These are phyloP conservation scores for Rosa hybrid DNA, from an alignment of 331 rosid genomes.

Conservation along the genomic window DNA sequence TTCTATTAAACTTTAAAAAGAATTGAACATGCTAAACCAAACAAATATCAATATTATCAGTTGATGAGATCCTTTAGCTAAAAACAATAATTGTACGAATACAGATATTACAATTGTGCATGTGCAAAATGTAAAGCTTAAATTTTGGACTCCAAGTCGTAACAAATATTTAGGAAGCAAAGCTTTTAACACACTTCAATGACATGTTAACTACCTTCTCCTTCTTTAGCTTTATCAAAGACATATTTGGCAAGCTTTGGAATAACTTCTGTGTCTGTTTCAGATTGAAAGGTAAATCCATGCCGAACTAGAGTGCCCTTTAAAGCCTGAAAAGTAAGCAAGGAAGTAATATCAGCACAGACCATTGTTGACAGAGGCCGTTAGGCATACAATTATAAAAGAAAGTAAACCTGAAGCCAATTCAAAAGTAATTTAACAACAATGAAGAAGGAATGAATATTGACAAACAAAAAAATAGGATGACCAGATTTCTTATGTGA, in stretches of 20 bases:
- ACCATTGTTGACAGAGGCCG: not conserved
- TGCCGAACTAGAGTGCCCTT: slow-evolving; percentile 81
- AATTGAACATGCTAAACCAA: not conserved
- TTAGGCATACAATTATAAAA: not conserved
- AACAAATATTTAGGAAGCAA: not conserved
- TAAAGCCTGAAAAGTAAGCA: slow-evolving; percentile 62
- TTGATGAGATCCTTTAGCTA: not conserved
- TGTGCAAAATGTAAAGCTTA: not conserved
- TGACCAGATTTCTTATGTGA: not conserved
- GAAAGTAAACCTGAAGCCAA: not conserved
- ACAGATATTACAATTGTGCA: not conserved
- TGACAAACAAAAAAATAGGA: not conserved
- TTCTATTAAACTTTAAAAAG: not conserved
- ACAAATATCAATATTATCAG: not conserved
- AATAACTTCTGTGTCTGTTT: slow-evolving; percentile 95
- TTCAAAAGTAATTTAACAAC: not conserved
- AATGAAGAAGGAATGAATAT: not conserved
- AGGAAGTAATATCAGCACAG: slow-evolving; percentile 22
- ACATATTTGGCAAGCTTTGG: slow-evolving; percentile 96
- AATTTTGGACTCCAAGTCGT: not conserved
- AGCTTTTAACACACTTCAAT: not conserved
- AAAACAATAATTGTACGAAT: not conserved
- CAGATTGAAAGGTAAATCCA: slow-evolving; percentile 89
- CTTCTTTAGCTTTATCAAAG: slow-evolving; percentile 88
- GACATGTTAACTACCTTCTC: slow-evolving; percentile 42